phyloP scores from a whole-genome alignment of 805 yeast genomes.

The Wickerhamomyces queroliae region DNA sequence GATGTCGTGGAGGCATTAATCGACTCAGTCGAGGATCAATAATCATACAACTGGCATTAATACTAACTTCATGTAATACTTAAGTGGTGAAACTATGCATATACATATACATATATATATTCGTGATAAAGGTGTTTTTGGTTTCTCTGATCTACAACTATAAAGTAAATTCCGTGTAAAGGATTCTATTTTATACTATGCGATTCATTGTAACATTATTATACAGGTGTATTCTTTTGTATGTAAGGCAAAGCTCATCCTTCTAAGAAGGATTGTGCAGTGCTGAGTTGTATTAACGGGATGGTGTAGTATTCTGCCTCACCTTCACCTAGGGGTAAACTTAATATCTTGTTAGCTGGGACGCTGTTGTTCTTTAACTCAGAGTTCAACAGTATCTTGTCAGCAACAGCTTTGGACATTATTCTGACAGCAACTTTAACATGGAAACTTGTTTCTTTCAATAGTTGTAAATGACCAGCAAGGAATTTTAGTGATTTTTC shows the following conservation, averaged over 20 bases:
- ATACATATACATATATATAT: neutral
- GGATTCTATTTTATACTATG: neutral
- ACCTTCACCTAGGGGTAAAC: slow-evolving; percentile 40
- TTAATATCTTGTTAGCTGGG: slow-evolving; percentile 27
- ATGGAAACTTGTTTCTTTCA: slow-evolving; percentile 29
- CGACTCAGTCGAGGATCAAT: slow-evolving; percentile 39
- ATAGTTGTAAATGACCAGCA: slow-evolving; percentile 38
- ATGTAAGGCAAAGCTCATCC: neutral
- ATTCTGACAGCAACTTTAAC: slow-evolving; percentile 45
- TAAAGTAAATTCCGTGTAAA: no score
- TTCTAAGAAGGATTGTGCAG: neutral
- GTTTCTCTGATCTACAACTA: no score
- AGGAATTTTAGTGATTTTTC: slow-evolving; percentile 32
- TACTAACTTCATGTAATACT: neutral
- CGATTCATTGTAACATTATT: neutral
- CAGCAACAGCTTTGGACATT: slow-evolving; percentile 42
- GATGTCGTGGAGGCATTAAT: slow-evolving; percentile 73
- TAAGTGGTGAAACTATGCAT: neutral
- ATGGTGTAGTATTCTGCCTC: slow-evolving; percentile 29
- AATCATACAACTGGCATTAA: neutral
- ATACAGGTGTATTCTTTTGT: neutral
- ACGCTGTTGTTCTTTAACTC: slow-evolving; percentile 11
- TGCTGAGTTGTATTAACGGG: neutral
- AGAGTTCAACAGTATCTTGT: slow-evolving; percentile 9
- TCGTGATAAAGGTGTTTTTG: neutral